Evolutionary conservation across 108 stramenopile genomes (phyloP).

Genomic region (Pseudonitzschia pungens): DNA sequence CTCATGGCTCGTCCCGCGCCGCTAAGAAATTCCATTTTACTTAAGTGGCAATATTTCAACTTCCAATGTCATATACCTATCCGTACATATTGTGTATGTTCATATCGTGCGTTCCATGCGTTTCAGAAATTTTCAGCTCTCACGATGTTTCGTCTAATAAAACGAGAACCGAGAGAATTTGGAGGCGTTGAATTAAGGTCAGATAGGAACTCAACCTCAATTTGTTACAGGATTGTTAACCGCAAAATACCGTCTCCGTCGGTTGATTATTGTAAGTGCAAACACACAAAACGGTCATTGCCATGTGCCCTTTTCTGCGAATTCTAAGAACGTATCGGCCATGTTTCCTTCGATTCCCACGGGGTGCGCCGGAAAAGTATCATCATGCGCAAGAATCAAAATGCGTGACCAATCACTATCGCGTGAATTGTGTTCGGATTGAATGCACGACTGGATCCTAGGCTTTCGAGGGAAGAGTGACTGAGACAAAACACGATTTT

Average conservation of each 20-base stretch:
- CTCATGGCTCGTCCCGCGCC: conserved; percentile 1
- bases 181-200: background rate
- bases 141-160: background rate
- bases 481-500: no score
- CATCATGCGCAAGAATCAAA: no score
- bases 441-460: no score
- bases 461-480: no score
- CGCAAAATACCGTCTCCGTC: background rate
- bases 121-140: background rate
- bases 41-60: conserved; percentile 2
- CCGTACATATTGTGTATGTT: background rate
- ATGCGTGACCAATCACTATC: no score
- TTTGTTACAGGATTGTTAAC: background rate
- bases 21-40: background rate
- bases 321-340: background rate
- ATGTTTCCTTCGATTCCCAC: background rate
- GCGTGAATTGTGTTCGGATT: no score
- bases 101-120: background rate
- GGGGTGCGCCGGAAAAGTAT: no score
- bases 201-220: background rate
- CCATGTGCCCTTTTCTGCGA: background rate
- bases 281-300: background rate
- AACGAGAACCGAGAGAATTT: background rate
- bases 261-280: background rate
- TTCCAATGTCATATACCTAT: background rate